Percentiles rank a stretch among this genome's conserved stretches.
Evolutionary conservation across 2,329 filamentous ascomycete species (phyloP).

Genomic region (Aspergillus ruber): DNA sequence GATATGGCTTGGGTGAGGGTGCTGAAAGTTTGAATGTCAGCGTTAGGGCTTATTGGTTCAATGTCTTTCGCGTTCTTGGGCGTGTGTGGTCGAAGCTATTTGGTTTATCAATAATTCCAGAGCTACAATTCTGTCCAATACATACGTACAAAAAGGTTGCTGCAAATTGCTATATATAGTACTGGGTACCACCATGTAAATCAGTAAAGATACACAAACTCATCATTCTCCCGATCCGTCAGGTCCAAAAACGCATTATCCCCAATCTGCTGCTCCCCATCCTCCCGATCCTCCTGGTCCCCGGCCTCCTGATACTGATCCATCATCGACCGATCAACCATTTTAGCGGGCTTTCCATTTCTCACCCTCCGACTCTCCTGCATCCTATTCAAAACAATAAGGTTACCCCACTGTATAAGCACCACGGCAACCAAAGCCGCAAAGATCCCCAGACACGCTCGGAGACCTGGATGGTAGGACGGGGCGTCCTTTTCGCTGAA

Average conservation of each 20-base stretch:
- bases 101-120: no score
- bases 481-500: slow-evolving; percentile 56
- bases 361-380: slow-evolving; percentile 51
- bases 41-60: no score
- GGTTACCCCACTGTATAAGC: slow-evolving; percentile 48
- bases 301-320: slow-evolving; percentile 39
- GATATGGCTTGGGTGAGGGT: no score
- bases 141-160: no score
- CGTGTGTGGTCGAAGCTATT: no score
- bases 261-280: slow-evolving; percentile 31
- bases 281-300: slow-evolving; percentile 15
- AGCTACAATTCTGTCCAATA: no score
- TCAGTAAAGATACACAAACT: slow-evolving; percentile 60
- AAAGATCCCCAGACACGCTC: slow-evolving; percentile 42
- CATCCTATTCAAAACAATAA: slow-evolving; percentile 48
- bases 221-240: slow-evolving; percentile 61
- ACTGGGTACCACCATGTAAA: neutral
- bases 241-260: slow-evolving; percentile 53
- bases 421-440: slow-evolving; percentile 49
- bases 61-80: no score
- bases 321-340: slow-evolving; percentile 58
- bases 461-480: slow-evolving; percentile 52
- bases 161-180: no score
- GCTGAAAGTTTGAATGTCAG: no score
- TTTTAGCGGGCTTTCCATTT: slow-evolving; percentile 55